phyloP scores from a whole-genome alignment of 495 filamentous ascomycete genomes.

The Trichoderma gamsii region DNA sequence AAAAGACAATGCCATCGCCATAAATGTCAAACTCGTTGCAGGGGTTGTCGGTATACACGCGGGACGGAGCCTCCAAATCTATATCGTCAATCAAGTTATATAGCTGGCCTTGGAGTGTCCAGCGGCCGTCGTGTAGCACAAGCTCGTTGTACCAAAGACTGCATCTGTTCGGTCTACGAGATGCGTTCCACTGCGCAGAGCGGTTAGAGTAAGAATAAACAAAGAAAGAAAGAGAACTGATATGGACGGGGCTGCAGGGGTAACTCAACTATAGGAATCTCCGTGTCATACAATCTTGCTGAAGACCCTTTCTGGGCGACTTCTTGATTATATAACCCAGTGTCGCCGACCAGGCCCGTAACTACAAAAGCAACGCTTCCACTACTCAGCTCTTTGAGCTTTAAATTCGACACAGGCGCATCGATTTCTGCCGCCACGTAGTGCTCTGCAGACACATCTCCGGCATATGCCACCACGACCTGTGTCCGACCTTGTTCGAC shows the following conservation, averaged over 20 bases:
- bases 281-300: slow-evolving; percentile 20
- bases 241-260: background rate
- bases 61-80: slow-evolving; percentile 19
- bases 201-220: background rate
- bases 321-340: slow-evolving; percentile 19
- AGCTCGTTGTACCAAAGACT: slow-evolving; percentile 28
- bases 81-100: slow-evolving; percentile 22
- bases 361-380: slow-evolving; percentile 24
- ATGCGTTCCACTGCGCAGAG: slow-evolving; percentile 20
- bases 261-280: background rate
- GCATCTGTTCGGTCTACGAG: slow-evolving; percentile 19
- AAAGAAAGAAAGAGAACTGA: slow-evolving; percentile 1
- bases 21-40: slow-evolving; percentile 23
- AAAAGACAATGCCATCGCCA: slow-evolving; percentile 23
- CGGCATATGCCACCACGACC: slow-evolving; percentile 19
- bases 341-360: slow-evolving; percentile 18
- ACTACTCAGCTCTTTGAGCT: slow-evolving; percentile 21
- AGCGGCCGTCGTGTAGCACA: slow-evolving; percentile 17
- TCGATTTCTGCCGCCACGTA: slow-evolving; percentile 21
- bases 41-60: slow-evolving; percentile 15
- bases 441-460: slow-evolving; percentile 14
- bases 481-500: slow-evolving; percentile 23
- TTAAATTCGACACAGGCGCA: slow-evolving; percentile 19
- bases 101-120: slow-evolving; percentile 19
- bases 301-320: slow-evolving; percentile 13